phyloP scores from a whole-genome alignment of 208 protist genomes.

The Crithidia brevicula region DNA sequence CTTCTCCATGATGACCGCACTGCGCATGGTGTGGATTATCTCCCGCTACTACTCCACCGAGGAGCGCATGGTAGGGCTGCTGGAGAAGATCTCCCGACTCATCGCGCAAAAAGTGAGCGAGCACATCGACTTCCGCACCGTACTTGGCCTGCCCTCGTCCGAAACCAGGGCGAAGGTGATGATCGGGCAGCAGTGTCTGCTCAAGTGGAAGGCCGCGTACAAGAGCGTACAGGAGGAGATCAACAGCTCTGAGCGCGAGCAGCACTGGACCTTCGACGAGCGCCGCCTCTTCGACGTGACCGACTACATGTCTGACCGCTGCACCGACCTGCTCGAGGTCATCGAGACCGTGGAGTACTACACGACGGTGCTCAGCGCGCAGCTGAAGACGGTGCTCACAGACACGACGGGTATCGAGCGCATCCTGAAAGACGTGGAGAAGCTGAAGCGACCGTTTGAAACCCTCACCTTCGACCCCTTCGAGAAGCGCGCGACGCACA shows the following conservation, averaged over 20 bases:
- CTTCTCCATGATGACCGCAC: conserved; percentile 98
- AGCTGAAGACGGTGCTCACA: conserved; percentile 97
- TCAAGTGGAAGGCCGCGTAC: conserved; percentile 96
- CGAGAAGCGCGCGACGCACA: conserved; percentile 89
- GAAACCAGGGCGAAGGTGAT: conserved; percentile 85
- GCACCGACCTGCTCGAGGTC: conserved; percentile 95
- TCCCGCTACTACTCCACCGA: conserved; percentile 99
- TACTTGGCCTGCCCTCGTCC: conserved; percentile 79
- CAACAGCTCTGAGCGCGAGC: conserved; percentile 93
- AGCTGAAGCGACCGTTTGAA: conserved; percentile 95
- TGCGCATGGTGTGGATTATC: conserved; percentile 99
- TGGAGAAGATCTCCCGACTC: conserved; percentile 97
- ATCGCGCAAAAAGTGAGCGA: conserved; percentile 96
- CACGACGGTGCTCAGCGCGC: conserved; percentile 95
- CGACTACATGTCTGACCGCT: conserved; percentile 97
- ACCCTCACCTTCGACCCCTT: conserved; percentile 97
- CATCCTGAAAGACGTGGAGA: conserved; percentile 94
- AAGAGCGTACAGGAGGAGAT: conserved; percentile 96
- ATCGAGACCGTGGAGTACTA: conserved; percentile 96
- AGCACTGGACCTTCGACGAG: conserved; percentile 99
- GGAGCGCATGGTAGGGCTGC: conserved; percentile 97
- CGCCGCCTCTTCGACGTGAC: conserved; percentile 97
- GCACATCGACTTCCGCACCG: conserved; percentile 93
- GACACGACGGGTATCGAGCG: conserved; percentile 97
- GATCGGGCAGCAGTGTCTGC: conserved; percentile 93